Evolutionary conservation across 768 basidiomycete genomes (phyloP), one percentile per base, ranked within the genome.

Genomic region (Tephrocybe rancida): DNA sequence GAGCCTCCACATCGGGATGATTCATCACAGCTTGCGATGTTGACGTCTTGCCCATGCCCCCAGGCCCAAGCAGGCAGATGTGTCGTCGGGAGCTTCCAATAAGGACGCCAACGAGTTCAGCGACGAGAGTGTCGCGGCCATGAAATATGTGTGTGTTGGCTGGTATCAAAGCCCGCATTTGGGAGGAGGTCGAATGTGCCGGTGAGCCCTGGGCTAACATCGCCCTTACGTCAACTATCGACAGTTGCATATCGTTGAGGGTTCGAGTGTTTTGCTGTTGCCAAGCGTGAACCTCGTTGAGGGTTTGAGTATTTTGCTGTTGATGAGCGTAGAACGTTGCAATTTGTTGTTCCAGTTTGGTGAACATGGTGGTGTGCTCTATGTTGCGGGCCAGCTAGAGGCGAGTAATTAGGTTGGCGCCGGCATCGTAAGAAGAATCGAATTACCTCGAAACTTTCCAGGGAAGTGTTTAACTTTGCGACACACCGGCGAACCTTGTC

Each of bases 21-120:
- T 67, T 56, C 44, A 71, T 62, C 16, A 73, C 64, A 3, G 71
- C 68, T 7, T 73, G n/a, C n/a, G n/a, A n/a, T n/a, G n/a, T n/a
- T n/a, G n/a, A n/a, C n/a, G n/a, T n/a, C n/a, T n/a, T n/a, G n/a
- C n/a, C n/a, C n/a, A n/a, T n/a, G n/a, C n/a, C n/a, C n/a, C n/a
- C n/a, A n/a, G n/a, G n/a, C n/a, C n/a, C n/a, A n/a, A n/a, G n/a
- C n/a, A n/a, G n/a, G n/a, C n/a, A n/a, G n/a, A n/a, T n/a, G n/a
- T n/a, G n/a, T n/a, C n/a, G n/a, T n/a, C n/a, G n/a, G n/a, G n/a
- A n/a, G n/a, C n/a, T n/a, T n/a, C n/a, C n/a, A n/a, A n/a, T n/a
- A n/a, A n/a, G n/a, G n/a, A n/a, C n/a, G n/a, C n/a, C n/a, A n/a
- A n/a, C n/a, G n/a, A n/a, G n/a, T n/a, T n/a, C n/a, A n/a, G n/a